Evolutionary conservation across 1,139 yeast genomes (phyloP), one percentile per base, ranked within the genome.

Genomic region (Candida sp.): DNA sequence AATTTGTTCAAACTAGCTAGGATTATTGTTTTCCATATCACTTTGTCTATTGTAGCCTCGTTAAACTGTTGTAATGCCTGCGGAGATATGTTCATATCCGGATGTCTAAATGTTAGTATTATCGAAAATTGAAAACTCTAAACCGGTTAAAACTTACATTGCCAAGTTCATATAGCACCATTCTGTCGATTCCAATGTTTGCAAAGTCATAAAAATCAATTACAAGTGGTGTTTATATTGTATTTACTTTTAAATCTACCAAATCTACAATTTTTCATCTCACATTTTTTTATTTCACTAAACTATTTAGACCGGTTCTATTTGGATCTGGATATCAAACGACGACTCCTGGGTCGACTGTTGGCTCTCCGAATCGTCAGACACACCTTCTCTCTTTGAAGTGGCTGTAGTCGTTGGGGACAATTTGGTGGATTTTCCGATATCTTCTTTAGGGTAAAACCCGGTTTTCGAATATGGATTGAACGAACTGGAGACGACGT

Each of bases 1-100:
- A 67, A 49, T 39, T 61, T 63, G 21, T 54, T 54, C 40, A 70
- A 48, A 38, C 64, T 55, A 4, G 59, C 51, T 8, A 45, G 41
- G 1, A 70, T 53, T 7, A 67, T 53, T 2, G 66, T 52, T 36
- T 59, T 63, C 74, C 75, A 69, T 4, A 70, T 60, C 5, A 67
- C 45, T 35, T 41, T 39, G 45, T 64, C 70, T 5, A 65, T 47
- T 2, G 45, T 57, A 27, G 41, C 22, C 4, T 35, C 29, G 37
- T 52, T 45, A 38, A 42, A 21, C 15, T 44, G 42, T 29, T 29
- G 9, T 15, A 22, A 21, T 21, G 15, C 9, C 12, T 21, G n/a
- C 9, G 21, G 5, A 22, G 12, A 9, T 29, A 15, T n/a, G n/a
- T 33, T 35, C 5, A 22, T 39, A 40, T 33, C 41, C 33, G 49